Evolutionary conservation across 345 rosid species (phyloP).

Genomic region (Boechera stricta): DNA sequence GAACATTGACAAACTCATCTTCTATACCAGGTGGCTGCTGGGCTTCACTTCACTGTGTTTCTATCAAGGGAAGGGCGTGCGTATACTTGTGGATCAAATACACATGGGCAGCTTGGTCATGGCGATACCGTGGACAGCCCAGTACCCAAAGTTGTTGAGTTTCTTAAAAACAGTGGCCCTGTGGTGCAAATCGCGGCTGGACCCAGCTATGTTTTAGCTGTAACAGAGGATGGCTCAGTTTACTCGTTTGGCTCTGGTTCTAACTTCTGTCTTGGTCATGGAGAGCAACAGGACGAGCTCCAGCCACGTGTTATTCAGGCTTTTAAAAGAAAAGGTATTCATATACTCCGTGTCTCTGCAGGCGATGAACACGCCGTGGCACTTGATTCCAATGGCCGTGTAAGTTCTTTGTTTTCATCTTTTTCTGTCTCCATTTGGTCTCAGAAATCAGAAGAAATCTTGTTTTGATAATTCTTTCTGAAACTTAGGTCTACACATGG

Average conservation of each 20-base stretch:
- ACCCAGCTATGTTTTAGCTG: constrained; percentile 82
- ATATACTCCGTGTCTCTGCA: constrained; percentile 88
- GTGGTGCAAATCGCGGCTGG: constrained; percentile 90
- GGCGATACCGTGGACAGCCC: constrained; percentile 84
- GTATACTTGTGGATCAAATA: constrained; percentile 81
- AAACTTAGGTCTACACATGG: constrained; percentile 85
- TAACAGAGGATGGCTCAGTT: constrained; percentile 63
- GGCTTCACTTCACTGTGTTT: constrained; percentile 85
- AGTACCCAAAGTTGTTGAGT: constrained; percentile 68
- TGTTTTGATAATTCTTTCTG: constrained; percentile 29
- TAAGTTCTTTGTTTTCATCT: constrained; percentile 46
- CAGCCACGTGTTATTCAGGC: constrained; percentile 79
- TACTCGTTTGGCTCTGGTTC: constrained; percentile 94
- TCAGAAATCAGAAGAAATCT: constrained; percentile 5
- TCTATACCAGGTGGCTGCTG: constrained; percentile 82
- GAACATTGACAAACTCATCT: constrained; percentile 20
- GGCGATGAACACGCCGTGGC: constrained; percentile 98
- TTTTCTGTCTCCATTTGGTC: constrained; percentile 12
- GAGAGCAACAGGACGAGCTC: constrained; percentile 88
- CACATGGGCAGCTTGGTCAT: constrained; percentile 93
- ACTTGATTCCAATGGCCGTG: constrained; percentile 92
- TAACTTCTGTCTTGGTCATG: constrained; percentile 95
- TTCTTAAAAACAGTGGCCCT: constrained; percentile 59
- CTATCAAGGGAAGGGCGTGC: constrained; percentile 81
- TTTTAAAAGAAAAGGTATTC: constrained; percentile 71